These are phyloP conservation scores for Amanita inopinata DNA, from an alignment of 768 basidiomycete species.

Conservation along the genomic window DNA sequence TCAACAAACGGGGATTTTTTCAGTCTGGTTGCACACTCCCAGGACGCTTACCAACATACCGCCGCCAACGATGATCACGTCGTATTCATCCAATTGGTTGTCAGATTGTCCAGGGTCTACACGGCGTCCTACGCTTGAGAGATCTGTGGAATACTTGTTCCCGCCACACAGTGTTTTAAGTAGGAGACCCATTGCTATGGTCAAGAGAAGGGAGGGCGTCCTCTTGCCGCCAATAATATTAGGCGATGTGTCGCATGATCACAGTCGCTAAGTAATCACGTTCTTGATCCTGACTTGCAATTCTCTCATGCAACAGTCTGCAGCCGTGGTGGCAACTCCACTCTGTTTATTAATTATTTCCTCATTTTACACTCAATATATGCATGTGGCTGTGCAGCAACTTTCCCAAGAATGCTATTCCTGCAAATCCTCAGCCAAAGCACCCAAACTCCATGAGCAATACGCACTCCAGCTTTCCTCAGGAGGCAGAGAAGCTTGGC, in stretches of 20 bases:
- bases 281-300: too few species aligned
- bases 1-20: constrained; percentile 2
- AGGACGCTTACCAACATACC: constrained; percentile 28
- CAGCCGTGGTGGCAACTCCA: too few species aligned
- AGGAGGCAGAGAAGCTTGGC: too few species aligned
- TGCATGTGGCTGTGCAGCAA: constrained; percentile 1
- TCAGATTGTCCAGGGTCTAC: constrained; percentile 6
- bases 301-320: too few species aligned
- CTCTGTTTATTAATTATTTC: too few species aligned
- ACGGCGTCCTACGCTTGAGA: constrained; percentile 14
- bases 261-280: too few species aligned
- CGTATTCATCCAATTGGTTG: constrained; percentile 24
- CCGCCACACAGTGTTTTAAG: constrained; percentile 14
- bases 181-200: constrained; percentile 16
- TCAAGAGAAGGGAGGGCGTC: too few species aligned
- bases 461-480: too few species aligned
- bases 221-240: constrained; percentile 12
- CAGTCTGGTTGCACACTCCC: not conserved
- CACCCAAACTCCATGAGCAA: not conserved
- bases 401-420: not conserved
- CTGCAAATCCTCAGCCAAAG: not conserved
- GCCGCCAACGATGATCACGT: constrained; percentile 46
- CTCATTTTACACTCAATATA: too few species aligned
- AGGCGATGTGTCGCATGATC: too few species aligned
- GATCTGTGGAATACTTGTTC: constrained; percentile 16